Conservation (phyloP, 164 flowering plant species). For the Macadamia tetraphylla region DNA sequence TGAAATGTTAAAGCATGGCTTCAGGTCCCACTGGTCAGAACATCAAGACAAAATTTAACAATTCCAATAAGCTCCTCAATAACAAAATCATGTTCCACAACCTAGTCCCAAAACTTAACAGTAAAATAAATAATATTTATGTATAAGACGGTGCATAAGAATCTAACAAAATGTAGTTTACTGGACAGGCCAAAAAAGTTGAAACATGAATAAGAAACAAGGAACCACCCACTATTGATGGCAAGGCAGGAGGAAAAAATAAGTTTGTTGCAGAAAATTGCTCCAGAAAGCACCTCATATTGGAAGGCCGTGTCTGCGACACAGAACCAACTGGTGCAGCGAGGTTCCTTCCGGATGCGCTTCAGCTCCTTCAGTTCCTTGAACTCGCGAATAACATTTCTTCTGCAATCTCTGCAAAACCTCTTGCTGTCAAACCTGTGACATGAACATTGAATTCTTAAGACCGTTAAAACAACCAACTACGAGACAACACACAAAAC, state of each 20-base stretch:
- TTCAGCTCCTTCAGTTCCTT: conserved; percentile 97
- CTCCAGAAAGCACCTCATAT: conserved; percentile 58
- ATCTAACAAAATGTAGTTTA: background rate
- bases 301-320: conserved; percentile 91
- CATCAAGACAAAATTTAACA: background rate
- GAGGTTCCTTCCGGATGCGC: conserved; percentile 80
- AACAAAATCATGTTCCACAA: background rate
- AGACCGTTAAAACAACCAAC: conserved; percentile 6
- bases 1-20: conserved; percentile 5
- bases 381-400: conserved; percentile 95
- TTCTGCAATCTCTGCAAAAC: conserved; percentile 98
- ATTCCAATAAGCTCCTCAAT: background rate
- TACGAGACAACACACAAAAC: background rate
- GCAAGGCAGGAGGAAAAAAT: background rate
- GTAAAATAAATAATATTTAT: background rate
- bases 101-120: background rate
- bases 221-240: background rate
- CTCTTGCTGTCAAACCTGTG: conserved; percentile 98
- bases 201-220: conserved; percentile 2
- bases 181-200: background rate
- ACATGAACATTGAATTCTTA: conserved; percentile 18
- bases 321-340: conserved; percentile 91
- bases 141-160: background rate
- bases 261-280: background rate
- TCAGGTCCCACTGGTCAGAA: conserved; percentile 3